These are phyloP conservation scores for Phytophthora syringae DNA, from an alignment of 352 stramenopile species.

Conservation along the genomic window DNA sequence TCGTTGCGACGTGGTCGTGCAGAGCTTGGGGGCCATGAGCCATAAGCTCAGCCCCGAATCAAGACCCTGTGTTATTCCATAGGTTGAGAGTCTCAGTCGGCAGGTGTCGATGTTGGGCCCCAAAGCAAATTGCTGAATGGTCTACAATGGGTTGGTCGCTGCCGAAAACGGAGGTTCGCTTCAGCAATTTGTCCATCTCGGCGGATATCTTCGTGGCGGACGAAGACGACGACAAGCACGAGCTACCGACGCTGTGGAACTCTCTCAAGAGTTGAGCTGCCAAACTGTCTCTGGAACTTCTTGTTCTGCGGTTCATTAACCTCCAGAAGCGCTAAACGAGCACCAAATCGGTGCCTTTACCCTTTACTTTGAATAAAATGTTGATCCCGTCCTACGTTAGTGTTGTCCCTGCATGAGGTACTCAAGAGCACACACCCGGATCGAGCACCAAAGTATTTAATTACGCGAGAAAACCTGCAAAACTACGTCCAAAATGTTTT, in stretches of 20 bases:
- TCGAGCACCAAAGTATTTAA: too few relatives aligned
- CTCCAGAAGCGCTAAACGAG: too few relatives aligned
- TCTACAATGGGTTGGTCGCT: background rate
- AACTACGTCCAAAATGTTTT: too few relatives aligned
- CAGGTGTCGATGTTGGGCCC: background rate
- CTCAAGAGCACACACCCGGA: too few relatives aligned
- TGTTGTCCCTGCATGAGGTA: too few relatives aligned
- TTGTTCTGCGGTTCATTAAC: too few relatives aligned
- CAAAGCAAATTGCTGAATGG: conserved; percentile 23
- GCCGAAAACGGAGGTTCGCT: conserved; percentile 40
- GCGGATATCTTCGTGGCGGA: conserved; percentile 28
- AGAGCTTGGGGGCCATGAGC: conserved; percentile 35
- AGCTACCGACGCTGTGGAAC: conserved; percentile 56
- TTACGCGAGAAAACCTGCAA: too few relatives aligned
- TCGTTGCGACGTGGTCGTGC: conserved; percentile 38
- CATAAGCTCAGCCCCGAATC: conserved; percentile 37
- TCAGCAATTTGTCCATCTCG: conserved; percentile 36
- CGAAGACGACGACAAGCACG: conserved; percentile 26
- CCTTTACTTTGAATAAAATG: too few relatives aligned
- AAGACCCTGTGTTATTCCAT: conserved; percentile 6
- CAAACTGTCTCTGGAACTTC: too few relatives aligned
- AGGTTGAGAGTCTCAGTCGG: conserved; percentile 3
- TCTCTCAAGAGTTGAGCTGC: too few relatives aligned
- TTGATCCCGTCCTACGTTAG: too few relatives aligned
- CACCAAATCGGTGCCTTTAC: too few relatives aligned